A percentile compares a stretch with the other conserved stretches of the same genome.
phyloP scores from a whole-genome alignment of 2,329 filamentous ascomycete genomes.

The Penicillium frequentans region DNA sequence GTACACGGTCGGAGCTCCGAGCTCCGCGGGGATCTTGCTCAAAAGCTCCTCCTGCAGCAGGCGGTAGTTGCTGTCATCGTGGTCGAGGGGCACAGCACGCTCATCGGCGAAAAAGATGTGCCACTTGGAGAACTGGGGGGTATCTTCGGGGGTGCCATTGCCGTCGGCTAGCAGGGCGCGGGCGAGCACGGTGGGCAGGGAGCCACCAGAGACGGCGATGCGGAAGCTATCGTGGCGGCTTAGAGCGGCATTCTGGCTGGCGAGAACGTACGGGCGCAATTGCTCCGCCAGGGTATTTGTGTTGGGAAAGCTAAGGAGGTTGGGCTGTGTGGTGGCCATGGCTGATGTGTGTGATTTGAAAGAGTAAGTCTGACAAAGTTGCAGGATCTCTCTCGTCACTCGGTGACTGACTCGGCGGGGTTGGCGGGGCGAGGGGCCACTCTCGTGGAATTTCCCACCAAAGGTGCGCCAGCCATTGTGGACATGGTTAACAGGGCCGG shows the following conservation, averaged over 20 bases:
- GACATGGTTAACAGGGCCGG: neutral
- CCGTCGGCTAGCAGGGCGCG: slow-evolving; percentile 69
- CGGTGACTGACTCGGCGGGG: neutral
- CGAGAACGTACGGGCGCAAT: slow-evolving; percentile 79
- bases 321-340: slow-evolving; percentile 48
- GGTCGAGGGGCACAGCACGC: slow-evolving; percentile 86
- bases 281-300: slow-evolving; percentile 69
- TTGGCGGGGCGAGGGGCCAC: neutral
- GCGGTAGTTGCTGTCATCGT: slow-evolving; percentile 91
- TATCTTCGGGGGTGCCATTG: slow-evolving; percentile 57
- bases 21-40: slow-evolving; percentile 74
- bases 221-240: slow-evolving; percentile 82
- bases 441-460: neutral
- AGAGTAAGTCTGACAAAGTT: neutral
- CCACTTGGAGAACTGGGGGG: slow-evolving; percentile 80
- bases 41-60: slow-evolving; percentile 85
- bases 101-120: slow-evolving; percentile 99
- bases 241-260: slow-evolving; percentile 77
- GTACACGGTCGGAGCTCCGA: slow-evolving; percentile 70
- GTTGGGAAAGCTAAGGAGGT: slow-evolving; percentile 77
- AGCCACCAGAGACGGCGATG: slow-evolving; percentile 89
- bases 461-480: neutral
- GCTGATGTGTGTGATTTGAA: slow-evolving; percentile 13
- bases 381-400: neutral
- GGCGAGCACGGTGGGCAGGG: slow-evolving; percentile 83